A percentile compares a stretch with the other conserved stretches of the same genome.
Evolutionary conservation across 2,329 filamentous ascomycete genomes (phyloP).

Genomic region (Ophiostoma ulmi): DNA sequence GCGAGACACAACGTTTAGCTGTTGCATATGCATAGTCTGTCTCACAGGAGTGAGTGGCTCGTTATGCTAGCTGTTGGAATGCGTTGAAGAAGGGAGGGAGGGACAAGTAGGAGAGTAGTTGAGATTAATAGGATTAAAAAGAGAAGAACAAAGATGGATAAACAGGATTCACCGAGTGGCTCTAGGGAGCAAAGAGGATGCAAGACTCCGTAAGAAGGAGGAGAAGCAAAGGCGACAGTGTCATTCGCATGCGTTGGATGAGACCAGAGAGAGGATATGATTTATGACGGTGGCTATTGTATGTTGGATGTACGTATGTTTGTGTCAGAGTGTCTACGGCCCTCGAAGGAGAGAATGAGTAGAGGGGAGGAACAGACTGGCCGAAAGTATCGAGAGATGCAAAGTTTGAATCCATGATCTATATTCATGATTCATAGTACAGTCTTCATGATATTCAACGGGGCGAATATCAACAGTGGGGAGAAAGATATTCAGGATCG

Average conservation of each 20-base stretch:
- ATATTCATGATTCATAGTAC: no score
- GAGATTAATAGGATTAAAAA: neutral
- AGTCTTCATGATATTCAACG: no score
- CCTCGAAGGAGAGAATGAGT: neutral
- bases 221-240: slow-evolving; percentile 6
- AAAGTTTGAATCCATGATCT: no score
- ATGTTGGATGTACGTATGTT: neutral
- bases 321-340: neutral
- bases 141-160: neutral
- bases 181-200: neutral
- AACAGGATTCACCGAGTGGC: neutral
- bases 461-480: no score
- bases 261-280: neutral
- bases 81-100: neutral
- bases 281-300: slow-evolving; percentile 3
- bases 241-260: slow-evolving; percentile 11
- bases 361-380: neutral
- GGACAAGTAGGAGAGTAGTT: neutral
- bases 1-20: slow-evolving; percentile 8
- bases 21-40: slow-evolving; percentile 9
- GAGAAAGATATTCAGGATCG: no score
- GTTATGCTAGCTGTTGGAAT: neutral
- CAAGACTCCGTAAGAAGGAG: neutral
- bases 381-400: no score
- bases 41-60: neutral